Base-by-base conservation (phyloP, 2,329 filamentous ascomycete species). In the Talaromyces funiculosus region DNA sequence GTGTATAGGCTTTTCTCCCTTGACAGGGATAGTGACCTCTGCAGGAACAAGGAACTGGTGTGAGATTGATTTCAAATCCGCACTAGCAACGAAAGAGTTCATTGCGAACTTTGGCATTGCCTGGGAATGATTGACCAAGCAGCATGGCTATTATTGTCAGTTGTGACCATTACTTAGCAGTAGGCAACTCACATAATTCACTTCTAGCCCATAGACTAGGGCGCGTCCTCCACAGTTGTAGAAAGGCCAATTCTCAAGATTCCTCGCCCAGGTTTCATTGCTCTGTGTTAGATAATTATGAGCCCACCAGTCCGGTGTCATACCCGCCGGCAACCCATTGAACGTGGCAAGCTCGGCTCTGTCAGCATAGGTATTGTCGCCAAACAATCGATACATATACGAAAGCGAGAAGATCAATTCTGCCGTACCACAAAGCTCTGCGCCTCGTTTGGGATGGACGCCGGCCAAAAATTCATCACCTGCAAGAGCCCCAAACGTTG, bases 321-420 rank as follows among this genome's bases (percentile, higher is more conserved):
- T 40, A 12, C 60, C 60, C 3, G 60, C 60, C 2, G 60, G 60
- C 31, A 61, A 42, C 29, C 60, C 60, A 45, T 61, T 61, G 40
- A 58, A 61, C 6, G 55, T 29, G 31, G 60, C 60, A 31, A 61
- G 60, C 14, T 61, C 60, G 12, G 60, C 60, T 38, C 45, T 42
- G 26, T 61, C 60, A 20, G 60, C 60, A 26, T 61, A 61, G 22
- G 22, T 53, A 12, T 57, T 61, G 18, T 61, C 60, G 8, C 54
- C 60, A 43, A 61, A 61, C 40, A 61, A 40, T 12, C 60, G 54
- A 58, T 61, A 61, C n/a, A 61, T 51, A 61, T 61, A 61, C 3
- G 60, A 61, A 42, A 61, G 60, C 22, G 60, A 61, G 40, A 61
- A 61, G 7, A 61, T 58, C n/a, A 61, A 24, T 40, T 61, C 60